These are phyloP conservation scores for Solanum chaucha DNA, from an alignment of 257 asterid genomes.

Conservation along the genomic window DNA sequence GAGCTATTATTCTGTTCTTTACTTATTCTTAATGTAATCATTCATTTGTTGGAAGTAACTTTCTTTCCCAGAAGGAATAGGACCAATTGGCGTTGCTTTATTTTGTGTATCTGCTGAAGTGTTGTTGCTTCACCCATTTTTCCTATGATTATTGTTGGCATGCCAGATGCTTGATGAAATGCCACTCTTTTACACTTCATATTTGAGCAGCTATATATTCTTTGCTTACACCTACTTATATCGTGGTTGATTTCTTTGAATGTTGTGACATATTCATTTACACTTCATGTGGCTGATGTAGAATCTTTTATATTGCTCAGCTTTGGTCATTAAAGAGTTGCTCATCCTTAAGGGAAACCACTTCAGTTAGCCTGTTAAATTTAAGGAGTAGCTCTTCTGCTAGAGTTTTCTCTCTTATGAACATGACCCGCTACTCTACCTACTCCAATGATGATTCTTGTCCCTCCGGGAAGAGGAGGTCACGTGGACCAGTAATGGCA, in stretches of 20 bases:
- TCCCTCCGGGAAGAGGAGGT: slow-evolving; percentile 49
- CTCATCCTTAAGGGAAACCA: slow-evolving; percentile 51
- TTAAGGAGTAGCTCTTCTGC: slow-evolving; percentile 53
- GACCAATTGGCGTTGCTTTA: neutral
- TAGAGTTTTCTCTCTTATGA: slow-evolving; percentile 35
- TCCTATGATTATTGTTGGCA: neutral
- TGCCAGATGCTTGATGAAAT: slow-evolving; percentile 14
- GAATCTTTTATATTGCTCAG: slow-evolving; percentile 37
- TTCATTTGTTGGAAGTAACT: neutral
- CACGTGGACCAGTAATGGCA: slow-evolving; percentile 76
- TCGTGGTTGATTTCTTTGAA: neutral
- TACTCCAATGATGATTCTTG: slow-evolving; percentile 30
- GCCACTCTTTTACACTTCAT: neutral
- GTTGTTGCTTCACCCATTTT: neutral
- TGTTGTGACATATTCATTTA: neutral
- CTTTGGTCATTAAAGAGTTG: slow-evolving; percentile 59
- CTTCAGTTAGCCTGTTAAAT: slow-evolving; percentile 38
- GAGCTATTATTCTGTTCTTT: neutral
- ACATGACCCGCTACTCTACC: slow-evolving; percentile 37
- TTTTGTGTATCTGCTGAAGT: neutral
- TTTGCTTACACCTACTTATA: neutral
- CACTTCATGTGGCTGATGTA: slow-evolving; percentile 17
- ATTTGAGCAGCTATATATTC: neutral
- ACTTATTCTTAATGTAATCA: neutral
- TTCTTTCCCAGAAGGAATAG: neutral